Base-by-base conservation (phyloP, 768 basidiomycete genomes). In the Panaeolus papilionaceus region DNA sequence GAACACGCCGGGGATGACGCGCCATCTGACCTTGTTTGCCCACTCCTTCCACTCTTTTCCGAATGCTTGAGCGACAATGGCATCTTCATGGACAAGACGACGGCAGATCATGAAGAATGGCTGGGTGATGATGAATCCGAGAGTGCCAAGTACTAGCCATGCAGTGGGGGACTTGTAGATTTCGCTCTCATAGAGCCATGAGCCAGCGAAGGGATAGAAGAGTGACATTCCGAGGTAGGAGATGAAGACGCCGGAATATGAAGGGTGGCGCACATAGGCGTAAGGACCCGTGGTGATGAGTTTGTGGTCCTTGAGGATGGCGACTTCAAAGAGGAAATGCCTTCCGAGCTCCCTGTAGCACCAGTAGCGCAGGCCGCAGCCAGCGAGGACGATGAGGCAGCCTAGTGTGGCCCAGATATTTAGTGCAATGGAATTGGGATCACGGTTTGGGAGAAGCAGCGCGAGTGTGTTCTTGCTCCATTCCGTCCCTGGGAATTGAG, bases 381-480 rank as follows among this genome's bases (percentile, higher is more conserved):
- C 64, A 9, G 38, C 38, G 38, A 64, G 40, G 45, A 47, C 64
- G 37, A 64, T 33, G 5, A 64, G 12, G 16, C 64, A 64, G 49
- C 45, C 42, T 9, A 64, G 23, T 8, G 45, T 12, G 10, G 54
- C 58, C 10, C 72, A 67, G 47, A 83, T 77, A 20, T 74, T 73
- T 18, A 72, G 66, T 33, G 73, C 28, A 28, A 58, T 58, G 12
- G 54, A 58, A n/a, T 12, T 58, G 14, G 54, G 16, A 33, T 58
- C 54, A 5, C 67, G 47, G 72, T 71, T 10, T 73, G 75, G 14
- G 71, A 67, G 37, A 69, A 58, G 26, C 75, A 73, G 20, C 80
- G 71, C 4, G 61, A 81, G 67, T 26, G 79, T 73, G 8, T 67
- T 11, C 10, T 68, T 72, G 8, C 78, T 75, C 14, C 70, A 64